phyloP scores from a whole-genome alignment of 768 basidiomycete genomes.

The Mycena crocata region DNA sequence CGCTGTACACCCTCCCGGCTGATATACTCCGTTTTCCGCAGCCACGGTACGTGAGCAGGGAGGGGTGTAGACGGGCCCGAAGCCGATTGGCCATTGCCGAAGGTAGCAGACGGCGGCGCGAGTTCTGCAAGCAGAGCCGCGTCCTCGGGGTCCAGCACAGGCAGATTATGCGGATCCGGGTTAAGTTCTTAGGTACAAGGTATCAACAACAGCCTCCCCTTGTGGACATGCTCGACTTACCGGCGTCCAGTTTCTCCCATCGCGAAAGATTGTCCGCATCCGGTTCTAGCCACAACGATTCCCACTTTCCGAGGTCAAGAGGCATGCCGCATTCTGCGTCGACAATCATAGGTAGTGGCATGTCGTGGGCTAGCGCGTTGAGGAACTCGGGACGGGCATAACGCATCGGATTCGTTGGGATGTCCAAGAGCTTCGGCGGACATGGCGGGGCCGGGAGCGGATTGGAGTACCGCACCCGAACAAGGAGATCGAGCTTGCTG shows the following conservation, averaged over 20 bases:
- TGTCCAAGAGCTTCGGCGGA: constrained; percentile 93
- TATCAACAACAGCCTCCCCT: neutral
- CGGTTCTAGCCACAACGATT: constrained; percentile 82
- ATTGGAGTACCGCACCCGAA: constrained; percentile 93
- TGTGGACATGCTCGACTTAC: constrained; percentile 6
- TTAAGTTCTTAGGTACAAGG: constrained; percentile 58
- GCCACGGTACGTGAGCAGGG: constrained; percentile 84
- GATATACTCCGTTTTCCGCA: constrained; percentile 93
- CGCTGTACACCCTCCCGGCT: constrained; percentile 66
- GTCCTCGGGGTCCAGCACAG: constrained; percentile 78
- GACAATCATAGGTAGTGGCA: constrained; percentile 93
- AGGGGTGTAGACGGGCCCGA: constrained; percentile 57
- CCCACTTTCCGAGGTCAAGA: constrained; percentile 85
- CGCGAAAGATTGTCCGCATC: constrained; percentile 61
- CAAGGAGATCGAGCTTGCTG: constrained; percentile 90
- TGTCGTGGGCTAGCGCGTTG: constrained; percentile 81
- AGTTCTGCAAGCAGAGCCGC: constrained; percentile 80
- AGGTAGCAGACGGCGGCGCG: constrained; percentile 58
- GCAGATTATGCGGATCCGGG: constrained; percentile 70
- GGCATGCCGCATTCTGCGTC: constrained; percentile 99
- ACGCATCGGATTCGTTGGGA: constrained; percentile 90
- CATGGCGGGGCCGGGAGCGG: constrained; percentile 96
- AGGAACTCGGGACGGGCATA: constrained; percentile 91
- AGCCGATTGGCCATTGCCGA: constrained; percentile 51
- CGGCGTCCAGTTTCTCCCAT: constrained; percentile 24